These are phyloP conservation scores for Pholiota molesta DNA, from an alignment of 768 basidiomycete species.

Conservation along the genomic window DNA sequence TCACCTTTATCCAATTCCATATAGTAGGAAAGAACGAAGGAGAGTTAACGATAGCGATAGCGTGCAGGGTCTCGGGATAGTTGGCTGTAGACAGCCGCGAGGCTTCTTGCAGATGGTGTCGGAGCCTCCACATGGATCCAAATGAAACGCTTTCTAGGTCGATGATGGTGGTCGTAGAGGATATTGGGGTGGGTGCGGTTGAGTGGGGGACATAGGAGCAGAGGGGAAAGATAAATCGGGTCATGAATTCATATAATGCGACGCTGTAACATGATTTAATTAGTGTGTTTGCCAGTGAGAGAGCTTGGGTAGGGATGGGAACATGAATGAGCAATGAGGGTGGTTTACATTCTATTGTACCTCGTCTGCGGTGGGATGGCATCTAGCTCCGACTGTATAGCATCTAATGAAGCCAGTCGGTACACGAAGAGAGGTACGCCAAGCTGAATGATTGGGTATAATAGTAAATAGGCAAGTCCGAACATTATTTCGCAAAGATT, in stretches of 20 bases:
- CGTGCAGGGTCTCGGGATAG: constrained; percentile 78
- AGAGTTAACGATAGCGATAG: constrained; percentile 74
- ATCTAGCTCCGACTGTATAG: constrained; percentile 63
- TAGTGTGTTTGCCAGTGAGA: too few species aligned
- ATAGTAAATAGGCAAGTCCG: not conserved
- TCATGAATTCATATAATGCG: constrained; percentile 68
- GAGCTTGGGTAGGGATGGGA: too few species aligned
- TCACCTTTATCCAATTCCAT: constrained; percentile 83
- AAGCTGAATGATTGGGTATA: constrained; percentile 37
- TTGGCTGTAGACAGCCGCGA: constrained; percentile 75
- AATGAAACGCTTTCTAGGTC: constrained; percentile 70
- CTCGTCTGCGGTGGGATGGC: constrained; percentile 54
- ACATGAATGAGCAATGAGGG: too few species aligned
- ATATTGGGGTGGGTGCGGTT: constrained; percentile 53
- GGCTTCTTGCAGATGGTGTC: constrained; percentile 75
- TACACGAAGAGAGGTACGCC: constrained; percentile 82
- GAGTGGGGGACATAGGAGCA: constrained; percentile 63
- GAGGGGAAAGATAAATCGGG: constrained; percentile 62
- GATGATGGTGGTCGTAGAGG: constrained; percentile 67
- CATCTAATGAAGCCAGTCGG: constrained; percentile 61
- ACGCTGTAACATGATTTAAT: constrained; percentile 41
- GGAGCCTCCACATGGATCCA: constrained; percentile 67
- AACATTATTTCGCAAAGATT: not conserved
- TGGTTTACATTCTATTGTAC: constrained; percentile 69
- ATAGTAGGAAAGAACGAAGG: constrained; percentile 83